A percentile compares a stretch with the other conserved stretches of the same genome.
Evolutionary conservation across 148 eudicot species (phyloP).

Genomic region (Heliosperma pusillum): DNA sequence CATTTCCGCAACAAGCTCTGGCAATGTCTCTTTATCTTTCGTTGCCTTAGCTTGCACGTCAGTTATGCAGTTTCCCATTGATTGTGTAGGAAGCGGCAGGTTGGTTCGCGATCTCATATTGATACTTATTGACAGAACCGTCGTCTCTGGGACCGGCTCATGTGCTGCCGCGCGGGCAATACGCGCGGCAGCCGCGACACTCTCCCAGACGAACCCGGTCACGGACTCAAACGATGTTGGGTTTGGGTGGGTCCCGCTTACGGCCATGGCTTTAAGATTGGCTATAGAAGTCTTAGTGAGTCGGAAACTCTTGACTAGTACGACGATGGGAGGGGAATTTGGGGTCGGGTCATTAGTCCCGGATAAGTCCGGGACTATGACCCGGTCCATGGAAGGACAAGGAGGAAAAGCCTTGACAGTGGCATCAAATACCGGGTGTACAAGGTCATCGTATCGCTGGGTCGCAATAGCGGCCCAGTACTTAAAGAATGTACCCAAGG

Average conservation of each 20-base stretch:
- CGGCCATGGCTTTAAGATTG: background rate
- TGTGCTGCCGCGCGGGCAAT: background rate
- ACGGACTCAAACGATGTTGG: slow-evolving; percentile 19
- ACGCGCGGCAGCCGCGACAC: background rate
- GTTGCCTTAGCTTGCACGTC: background rate
- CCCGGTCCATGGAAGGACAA: background rate
- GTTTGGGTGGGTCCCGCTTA: background rate
- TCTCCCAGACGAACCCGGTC: slow-evolving; percentile 9
- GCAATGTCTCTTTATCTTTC: background rate
- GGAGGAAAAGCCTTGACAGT: slow-evolving; percentile 11
- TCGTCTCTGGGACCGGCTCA: background rate
- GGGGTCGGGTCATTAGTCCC: background rate
- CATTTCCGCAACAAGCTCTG: slow-evolving; percentile 16
- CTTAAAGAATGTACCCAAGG: slow-evolving; percentile 4
- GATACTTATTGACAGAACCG: background rate
- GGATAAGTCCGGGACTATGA: background rate
- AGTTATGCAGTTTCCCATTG: slow-evolving; percentile 13
- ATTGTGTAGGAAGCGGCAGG: slow-evolving; percentile 1
- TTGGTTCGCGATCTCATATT: slow-evolving; percentile 13
- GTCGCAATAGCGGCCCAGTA: background rate
- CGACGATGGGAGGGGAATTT: background rate
- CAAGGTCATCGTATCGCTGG: background rate
- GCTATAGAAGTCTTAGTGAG: background rate
- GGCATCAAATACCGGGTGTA: background rate
- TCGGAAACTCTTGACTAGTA: slow-evolving; percentile 11